These are phyloP conservation scores for Nepenthes gracilis DNA, from an alignment of 148 eudicot genomes.

Conservation along the genomic window DNA sequence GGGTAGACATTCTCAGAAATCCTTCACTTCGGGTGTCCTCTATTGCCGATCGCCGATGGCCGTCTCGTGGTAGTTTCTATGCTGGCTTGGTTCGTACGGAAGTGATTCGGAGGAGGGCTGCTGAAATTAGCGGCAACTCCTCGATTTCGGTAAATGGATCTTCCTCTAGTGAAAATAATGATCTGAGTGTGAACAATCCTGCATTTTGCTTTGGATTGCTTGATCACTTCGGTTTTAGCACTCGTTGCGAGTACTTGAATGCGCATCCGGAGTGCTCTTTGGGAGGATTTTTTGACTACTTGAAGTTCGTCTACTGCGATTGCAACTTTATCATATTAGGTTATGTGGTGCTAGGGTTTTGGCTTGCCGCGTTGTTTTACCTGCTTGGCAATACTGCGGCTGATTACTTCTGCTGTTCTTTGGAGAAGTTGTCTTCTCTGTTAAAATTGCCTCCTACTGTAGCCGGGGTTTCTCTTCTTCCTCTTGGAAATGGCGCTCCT, in stretches of 20 bases:
- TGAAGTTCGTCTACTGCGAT: slow-evolving; percentile 63
- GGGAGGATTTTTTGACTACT: slow-evolving; percentile 60
- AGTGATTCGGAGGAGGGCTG: slow-evolving; percentile 25
- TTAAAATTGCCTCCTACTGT: slow-evolving; percentile 75
- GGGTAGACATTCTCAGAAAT: slow-evolving; percentile 25
- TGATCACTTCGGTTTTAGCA: slow-evolving; percentile 36
- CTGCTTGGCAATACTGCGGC: slow-evolving; percentile 87
- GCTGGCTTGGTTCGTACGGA: slow-evolving; percentile 12
- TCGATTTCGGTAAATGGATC: slow-evolving; percentile 16
- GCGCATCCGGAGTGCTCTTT: slow-evolving; percentile 61
- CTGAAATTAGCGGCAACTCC: slow-evolving; percentile 32
- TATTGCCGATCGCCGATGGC: slow-evolving; percentile 9
- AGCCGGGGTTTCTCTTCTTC: slow-evolving; percentile 84
- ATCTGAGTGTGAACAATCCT: slow-evolving; percentile 17
- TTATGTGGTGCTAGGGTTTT: slow-evolving; percentile 41
- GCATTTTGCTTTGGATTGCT: slow-evolving; percentile 15
- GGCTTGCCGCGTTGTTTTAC: slow-evolving; percentile 77
- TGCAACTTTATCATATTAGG: slow-evolving; percentile 40
- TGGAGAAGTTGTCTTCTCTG: slow-evolving; percentile 61
- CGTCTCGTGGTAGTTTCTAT: slow-evolving; percentile 12
- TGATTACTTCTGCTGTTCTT: slow-evolving; percentile 77
- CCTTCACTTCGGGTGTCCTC: slow-evolving; percentile 21
- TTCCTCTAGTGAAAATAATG: slow-evolving; percentile 4
- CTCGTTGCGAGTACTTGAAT: slow-evolving; percentile 65
- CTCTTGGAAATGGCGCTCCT: slow-evolving; percentile 88